Conservation (phyloP, 2,329 filamentous ascomycete genomes). For the Hypomyces rosellus region DNA sequence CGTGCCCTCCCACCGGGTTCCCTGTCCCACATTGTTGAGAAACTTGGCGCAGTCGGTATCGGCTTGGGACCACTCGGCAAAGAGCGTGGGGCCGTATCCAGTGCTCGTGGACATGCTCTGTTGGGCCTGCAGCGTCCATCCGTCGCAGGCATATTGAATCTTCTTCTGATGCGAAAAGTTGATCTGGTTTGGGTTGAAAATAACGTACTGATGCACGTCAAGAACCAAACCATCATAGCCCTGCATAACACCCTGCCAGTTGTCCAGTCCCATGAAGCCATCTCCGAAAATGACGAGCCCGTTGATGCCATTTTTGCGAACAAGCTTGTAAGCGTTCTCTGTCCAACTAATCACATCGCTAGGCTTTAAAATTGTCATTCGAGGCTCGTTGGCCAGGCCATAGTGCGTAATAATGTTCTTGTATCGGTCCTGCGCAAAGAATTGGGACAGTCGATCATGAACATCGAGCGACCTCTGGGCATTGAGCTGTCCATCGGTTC, state of each 20-base stretch:
- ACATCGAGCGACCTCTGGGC: constrained; percentile 77
- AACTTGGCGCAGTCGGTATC: constrained; percentile 88
- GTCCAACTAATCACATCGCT: constrained; percentile 74
- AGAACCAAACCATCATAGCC: constrained; percentile 68
- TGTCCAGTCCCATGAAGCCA: constrained; percentile 83
- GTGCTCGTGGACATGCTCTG: constrained; percentile 64
- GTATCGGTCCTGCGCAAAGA: constrained; percentile 92
- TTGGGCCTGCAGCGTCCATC: constrained; percentile 75
- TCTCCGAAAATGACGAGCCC: constrained; percentile 81
- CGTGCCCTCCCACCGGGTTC: constrained; percentile 88
- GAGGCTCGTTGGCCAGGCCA: constrained; percentile 89
- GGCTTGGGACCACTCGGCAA: constrained; percentile 95
- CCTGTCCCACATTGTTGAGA: constrained; percentile 84
- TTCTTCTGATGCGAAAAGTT: constrained; percentile 75
- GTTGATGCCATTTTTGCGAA: constrained; percentile 70
- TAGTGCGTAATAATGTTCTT: constrained; percentile 89
- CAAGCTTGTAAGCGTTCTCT: constrained; percentile 59
- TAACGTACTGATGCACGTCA: constrained; percentile 98
- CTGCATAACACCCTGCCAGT: constrained; percentile 82
- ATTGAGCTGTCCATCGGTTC: constrained; percentile 74
- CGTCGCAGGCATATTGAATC: constrained; percentile 77
- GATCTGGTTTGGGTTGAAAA: constrained; percentile 90
- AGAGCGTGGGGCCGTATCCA: constrained; percentile 88
- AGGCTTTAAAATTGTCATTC: constrained; percentile 68
- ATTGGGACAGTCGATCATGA: constrained; percentile 78